phyloP scores from a whole-genome alignment of 306 rosid species.

The Rosa lucieae region DNA sequence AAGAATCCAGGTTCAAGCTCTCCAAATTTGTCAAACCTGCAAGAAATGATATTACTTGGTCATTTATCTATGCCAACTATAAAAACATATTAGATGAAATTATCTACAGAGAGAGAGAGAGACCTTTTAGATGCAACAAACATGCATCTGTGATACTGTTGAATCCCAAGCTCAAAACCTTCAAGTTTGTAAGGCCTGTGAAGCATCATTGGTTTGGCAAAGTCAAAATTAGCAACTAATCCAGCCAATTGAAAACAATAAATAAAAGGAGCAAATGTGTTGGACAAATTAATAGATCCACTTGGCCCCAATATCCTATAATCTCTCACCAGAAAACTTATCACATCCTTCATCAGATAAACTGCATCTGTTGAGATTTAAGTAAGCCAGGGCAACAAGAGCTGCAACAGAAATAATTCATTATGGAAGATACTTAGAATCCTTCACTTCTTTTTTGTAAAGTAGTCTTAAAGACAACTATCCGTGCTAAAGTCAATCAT shows the following conservation, averaged over 20 bases:
- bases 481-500: not conserved
- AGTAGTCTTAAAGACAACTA: not conserved
- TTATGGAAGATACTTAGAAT: not conserved
- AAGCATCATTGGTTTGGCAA: conserved; percentile 2
- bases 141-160: conserved; percentile 54
- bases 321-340: conserved; percentile 56
- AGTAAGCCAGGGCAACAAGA: conserved; percentile 48
- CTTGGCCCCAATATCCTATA: not conserved
- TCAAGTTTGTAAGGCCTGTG: conserved; percentile 57
- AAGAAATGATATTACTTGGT: not conserved
- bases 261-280: not conserved
- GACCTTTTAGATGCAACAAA: conserved; percentile 63
- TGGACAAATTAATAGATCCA: conserved; percentile 11
- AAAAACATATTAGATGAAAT: not conserved
- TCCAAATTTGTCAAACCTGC: conserved; percentile 66
- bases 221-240: not conserved
- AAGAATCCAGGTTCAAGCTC: conserved; percentile 67
- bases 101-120: conserved; percentile 2
- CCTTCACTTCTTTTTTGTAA: not conserved
- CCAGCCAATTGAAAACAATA: not conserved
- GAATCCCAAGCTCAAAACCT: conserved; percentile 64
- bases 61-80: not conserved
- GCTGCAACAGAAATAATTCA: conserved; percentile 34
- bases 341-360: conserved; percentile 54
- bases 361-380: conserved; percentile 63